Percentiles rank a stretch among this genome's conserved stretches.
Conservation (phyloP, 257 asterid species). For the Catharanthus roseus region DNA sequence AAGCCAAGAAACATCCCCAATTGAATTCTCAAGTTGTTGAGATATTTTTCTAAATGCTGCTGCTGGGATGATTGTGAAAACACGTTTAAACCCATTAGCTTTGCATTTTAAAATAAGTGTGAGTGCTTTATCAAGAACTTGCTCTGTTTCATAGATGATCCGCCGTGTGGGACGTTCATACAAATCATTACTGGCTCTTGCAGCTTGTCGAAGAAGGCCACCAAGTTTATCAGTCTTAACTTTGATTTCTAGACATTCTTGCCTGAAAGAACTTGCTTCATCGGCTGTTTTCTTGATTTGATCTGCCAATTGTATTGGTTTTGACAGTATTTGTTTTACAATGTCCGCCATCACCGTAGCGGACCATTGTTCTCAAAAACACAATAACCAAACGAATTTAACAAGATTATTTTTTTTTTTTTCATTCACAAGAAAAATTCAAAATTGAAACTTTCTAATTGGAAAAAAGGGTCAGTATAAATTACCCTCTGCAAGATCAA, state of each 20-base stretch:
- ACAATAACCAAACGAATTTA: background rate
- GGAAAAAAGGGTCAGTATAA: background rate
- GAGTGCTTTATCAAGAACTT: constrained; percentile 58
- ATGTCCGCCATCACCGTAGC: constrained; percentile 69
- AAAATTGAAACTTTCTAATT: background rate
- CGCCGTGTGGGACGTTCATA: constrained; percentile 80
- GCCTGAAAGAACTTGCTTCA: constrained; percentile 44
- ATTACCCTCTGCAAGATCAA: background rate
- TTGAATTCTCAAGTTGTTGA: constrained; percentile 63
- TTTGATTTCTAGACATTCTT: constrained; percentile 55
- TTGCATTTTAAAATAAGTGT: constrained; percentile 54
- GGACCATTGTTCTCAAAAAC: constrained; percentile 33
- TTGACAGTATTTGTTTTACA: constrained; percentile 58
- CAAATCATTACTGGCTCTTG: constrained; percentile 53
- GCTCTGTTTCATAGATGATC: constrained; percentile 64
- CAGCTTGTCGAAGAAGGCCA: constrained; percentile 60
- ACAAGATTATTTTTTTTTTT: too few species aligned
- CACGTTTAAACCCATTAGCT: constrained; percentile 50
- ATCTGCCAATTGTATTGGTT: constrained; percentile 62
- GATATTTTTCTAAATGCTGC: constrained; percentile 48
- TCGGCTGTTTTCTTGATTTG: constrained; percentile 47
- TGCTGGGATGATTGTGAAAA: constrained; percentile 58
- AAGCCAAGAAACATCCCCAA: constrained; percentile 76
- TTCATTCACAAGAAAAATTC: background rate
- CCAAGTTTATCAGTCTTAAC: constrained; percentile 45